Evolutionary conservation across 1,139 yeast genomes (phyloP).

Genomic region (Candida buenavistaensis): DNA sequence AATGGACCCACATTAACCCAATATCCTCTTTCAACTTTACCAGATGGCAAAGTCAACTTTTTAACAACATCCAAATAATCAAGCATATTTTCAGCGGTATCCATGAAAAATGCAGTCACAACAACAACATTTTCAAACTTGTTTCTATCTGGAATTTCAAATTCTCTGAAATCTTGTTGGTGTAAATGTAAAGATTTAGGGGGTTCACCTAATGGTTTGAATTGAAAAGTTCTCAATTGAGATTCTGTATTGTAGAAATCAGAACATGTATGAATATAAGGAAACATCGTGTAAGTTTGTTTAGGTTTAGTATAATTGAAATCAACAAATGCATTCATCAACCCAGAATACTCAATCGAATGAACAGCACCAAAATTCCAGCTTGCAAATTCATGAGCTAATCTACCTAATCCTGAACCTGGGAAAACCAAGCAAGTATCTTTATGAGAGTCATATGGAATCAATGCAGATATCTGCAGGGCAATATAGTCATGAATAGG

Average conservation of each 20-base stretch:
- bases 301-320: conserved; percentile 40
- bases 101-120: conserved; percentile 75
- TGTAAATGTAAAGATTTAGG: conserved; percentile 53
- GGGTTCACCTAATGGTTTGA: conserved; percentile 30
- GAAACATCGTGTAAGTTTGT: conserved; percentile 40
- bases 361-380: conserved; percentile 49
- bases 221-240: conserved; percentile 51
- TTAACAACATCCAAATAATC: conserved; percentile 68
- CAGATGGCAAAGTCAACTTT: conserved; percentile 41
- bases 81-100: conserved; percentile 82
- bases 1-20: conserved; percentile 90
- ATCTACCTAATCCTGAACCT: conserved; percentile 76
- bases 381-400: conserved; percentile 61
- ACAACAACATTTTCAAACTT: conserved; percentile 53
- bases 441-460: conserved; percentile 23
- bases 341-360: conserved; percentile 69
- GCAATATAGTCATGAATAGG: conserved; percentile 55
- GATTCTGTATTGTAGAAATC: conserved; percentile 53
- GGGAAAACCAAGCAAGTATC: conserved; percentile 63
- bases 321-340: conserved; percentile 67
- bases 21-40: conserved; percentile 40
- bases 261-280: conserved; percentile 73
- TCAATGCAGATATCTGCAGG: conserved; percentile 26
- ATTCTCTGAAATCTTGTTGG: conserved; percentile 66
- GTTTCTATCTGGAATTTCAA: conserved; percentile 27